These are phyloP conservation scores for Mycena citricolor DNA, from an alignment of 1,284 basidiomycete genomes.

Conservation along the genomic window DNA sequence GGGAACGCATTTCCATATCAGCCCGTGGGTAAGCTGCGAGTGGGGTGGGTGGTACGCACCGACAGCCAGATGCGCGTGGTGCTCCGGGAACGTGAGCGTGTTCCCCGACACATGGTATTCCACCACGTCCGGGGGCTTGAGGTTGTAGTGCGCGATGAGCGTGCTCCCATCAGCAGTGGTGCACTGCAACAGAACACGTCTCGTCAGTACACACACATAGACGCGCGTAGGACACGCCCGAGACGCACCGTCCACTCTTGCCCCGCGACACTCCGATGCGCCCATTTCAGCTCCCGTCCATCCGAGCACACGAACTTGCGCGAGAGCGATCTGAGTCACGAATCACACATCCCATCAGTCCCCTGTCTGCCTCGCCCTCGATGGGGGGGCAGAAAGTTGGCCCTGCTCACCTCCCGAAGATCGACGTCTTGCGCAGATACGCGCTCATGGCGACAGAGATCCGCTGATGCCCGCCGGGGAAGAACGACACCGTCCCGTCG, in stretches of 20 bases:
- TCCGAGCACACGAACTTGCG: conserved; percentile 66
- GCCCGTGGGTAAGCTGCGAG: conserved; percentile 1
- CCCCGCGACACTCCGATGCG: conserved; percentile 44
- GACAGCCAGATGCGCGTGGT: conserved; percentile 51
- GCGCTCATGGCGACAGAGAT: conserved; percentile 53
- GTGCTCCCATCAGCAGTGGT: conserved; percentile 51
- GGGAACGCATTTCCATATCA: not conserved
- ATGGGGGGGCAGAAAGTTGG: no score
- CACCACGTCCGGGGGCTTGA: conserved; percentile 50
- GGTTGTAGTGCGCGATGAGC: conserved; percentile 59
- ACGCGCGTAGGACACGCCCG: conserved; percentile 4
- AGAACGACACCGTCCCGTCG: conserved; percentile 52
- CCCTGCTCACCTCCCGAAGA: conserved; percentile 59
- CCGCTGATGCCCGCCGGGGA: conserved; percentile 35
- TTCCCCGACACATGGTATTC: conserved; percentile 65
- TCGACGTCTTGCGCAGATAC: conserved; percentile 58
- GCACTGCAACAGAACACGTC: conserved; percentile 43
- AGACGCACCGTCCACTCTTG: conserved; percentile 70
- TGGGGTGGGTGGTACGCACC: conserved; percentile 41
- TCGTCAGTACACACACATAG: conserved; percentile 11
- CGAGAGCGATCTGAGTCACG: conserved; percentile 49
- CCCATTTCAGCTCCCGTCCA: conserved; percentile 66
- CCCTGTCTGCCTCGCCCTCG: conserved; percentile 11
- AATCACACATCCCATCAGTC: conserved; percentile 6
- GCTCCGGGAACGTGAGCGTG: conserved; percentile 60